Evolutionary conservation across 225 moss, liverwort and hornwort species (phyloP), one percentile per base, ranked within the genome.

Genomic region (Antitrichia curtipendula): DNA sequence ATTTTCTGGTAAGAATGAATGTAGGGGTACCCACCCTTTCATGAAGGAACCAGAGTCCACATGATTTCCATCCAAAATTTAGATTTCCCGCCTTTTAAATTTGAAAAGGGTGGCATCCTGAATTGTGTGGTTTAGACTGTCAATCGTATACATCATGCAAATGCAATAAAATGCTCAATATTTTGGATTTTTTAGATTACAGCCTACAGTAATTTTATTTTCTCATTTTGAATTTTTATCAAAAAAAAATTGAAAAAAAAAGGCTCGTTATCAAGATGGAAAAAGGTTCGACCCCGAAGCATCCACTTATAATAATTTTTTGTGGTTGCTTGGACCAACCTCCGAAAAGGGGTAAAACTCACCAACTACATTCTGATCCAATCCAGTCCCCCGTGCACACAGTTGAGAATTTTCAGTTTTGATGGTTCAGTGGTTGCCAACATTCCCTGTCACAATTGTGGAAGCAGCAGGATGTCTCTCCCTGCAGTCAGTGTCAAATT

Each of bases 371-470:
- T 83, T 83, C 47, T 4, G 17, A 29, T 58, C n/a, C 58, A n/a
- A 17, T 64, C 88, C 18, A 21, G 21, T 45, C 45, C 45, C 58
- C 58, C 41, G 16, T n/a, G 66, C 43, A 9, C 43, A 15, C 73
- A 74, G 31, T 82, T 2, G 0, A 49, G 68, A 59, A 77, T 31
- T 74, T n/a, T 31, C 49, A 22, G 68, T 69, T 66, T 29, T 24
- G 47, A 38, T 49, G 52, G 69, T 50, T n/a, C 7, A 7, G 36
- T 13, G 88, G 70, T 68, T 60, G 84, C 88, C 52, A 88, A 88
- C 88, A 88, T 88, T 88, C 88, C 49, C 78, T 88, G 84, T 78
- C 88, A 84, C 88, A 32, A 70, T 71, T 45, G 77, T 32, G 75
- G 50, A 9, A 57, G 82, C 73, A 87, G 75, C 75, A 75, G 53